Evolutionary conservation across 352 stramenopile genomes (phyloP).

Genomic region (Globisporangium iwayamae): DNA sequence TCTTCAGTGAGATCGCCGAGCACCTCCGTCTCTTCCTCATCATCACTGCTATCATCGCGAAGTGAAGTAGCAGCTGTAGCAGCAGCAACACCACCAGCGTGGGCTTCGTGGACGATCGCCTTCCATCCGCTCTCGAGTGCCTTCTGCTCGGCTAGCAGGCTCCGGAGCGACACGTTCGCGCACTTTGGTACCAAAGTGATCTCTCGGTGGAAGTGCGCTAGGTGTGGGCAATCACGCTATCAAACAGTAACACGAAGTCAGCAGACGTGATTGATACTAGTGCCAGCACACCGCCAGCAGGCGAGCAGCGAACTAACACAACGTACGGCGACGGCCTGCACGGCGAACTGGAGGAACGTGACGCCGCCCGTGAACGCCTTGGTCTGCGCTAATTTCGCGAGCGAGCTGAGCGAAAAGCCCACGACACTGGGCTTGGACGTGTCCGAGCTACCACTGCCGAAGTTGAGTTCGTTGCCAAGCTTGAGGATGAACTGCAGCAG

Average conservation of each 20-base stretch:
- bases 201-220: conserved; percentile 57
- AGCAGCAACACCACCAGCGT: conserved; percentile 13
- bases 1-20: conserved; percentile 12
- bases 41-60: conserved; percentile 2
- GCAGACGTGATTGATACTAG: conserved; percentile 1
- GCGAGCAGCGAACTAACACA: background rate
- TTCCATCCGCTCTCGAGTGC: conserved; percentile 53
- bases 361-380: conserved; percentile 73
- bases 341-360: conserved; percentile 77
- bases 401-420: conserved; percentile 73
- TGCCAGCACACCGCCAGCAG: background rate
- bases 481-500: conserved; percentile 71
- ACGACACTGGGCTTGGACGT: conserved; percentile 21
- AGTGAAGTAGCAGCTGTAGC: background rate
- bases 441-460: conserved; percentile 9
- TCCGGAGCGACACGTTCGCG: conserved; percentile 61
- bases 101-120: conserved; percentile 54
- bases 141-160: conserved; percentile 50
- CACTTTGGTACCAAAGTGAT: conserved; percentile 61
- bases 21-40: background rate
- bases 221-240: conserved; percentile 58
- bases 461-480: conserved; percentile 74
- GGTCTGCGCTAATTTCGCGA: conserved; percentile 76
- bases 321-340: conserved; percentile 65
- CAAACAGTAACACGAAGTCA: background rate